These are phyloP conservation scores for Spongispora temasekensis DNA, from an alignment of 1,284 basidiomycete species.

Conservation along the genomic window DNA sequence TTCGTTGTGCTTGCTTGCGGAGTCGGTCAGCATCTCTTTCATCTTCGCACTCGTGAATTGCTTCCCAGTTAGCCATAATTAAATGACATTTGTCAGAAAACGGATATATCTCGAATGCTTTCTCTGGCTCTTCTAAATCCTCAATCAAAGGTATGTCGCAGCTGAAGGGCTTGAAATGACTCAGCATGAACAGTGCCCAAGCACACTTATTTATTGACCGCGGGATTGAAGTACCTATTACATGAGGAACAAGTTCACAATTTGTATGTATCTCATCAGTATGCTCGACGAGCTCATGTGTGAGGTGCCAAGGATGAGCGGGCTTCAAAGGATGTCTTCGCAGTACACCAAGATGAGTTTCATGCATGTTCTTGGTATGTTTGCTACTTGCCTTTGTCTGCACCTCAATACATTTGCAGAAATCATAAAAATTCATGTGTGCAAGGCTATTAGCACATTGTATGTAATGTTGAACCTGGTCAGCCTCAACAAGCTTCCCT, in stretches of 20 bases:
- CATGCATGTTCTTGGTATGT: neutral
- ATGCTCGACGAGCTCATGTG: conserved; percentile 23
- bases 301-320: neutral
- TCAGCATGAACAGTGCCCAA: conserved; percentile 24
- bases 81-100: neutral
- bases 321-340: conserved; percentile 2
- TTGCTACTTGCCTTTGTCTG: neutral
- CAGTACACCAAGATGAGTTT: conserved; percentile 7
- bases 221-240: conserved; percentile 31
- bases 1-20: neutral
- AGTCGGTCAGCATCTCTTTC: conserved; percentile 4
- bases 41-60: conserved; percentile 10
- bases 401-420: conserved; percentile 1
- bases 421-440: conserved; percentile 14
- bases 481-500: neutral
- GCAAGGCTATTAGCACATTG: neutral
- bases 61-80: conserved; percentile 9
- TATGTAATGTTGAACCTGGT: conserved; percentile 4
- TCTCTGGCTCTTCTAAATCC: neutral
- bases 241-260: conserved; percentile 13
- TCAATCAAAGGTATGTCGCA: neutral
- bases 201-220: neutral
- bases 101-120: neutral
- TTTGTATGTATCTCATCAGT: conserved; percentile 2
- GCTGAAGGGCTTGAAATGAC: conserved; percentile 32